Evolutionary conservation across 192 early-diverging fungal species (phyloP).

Genomic region (Jimgerdemannia lactiflua): DNA sequence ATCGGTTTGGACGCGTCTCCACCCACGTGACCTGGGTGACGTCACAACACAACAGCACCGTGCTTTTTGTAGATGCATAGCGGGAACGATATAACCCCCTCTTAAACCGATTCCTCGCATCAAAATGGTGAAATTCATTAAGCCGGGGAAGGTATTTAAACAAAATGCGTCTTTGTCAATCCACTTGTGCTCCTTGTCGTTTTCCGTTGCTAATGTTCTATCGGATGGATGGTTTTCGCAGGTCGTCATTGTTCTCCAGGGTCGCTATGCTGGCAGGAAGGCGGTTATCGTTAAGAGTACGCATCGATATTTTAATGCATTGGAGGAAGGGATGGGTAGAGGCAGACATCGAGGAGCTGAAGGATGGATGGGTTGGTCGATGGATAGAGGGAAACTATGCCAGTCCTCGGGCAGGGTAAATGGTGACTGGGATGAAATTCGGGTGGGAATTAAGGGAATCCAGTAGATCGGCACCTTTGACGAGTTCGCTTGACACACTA

Average conservation of each 20-base stretch:
- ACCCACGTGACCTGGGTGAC: no score
- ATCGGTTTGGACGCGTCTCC: no score
- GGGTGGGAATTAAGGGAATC: no score
- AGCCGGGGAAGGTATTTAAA: constrained; percentile 53
- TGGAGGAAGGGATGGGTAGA: background rate
- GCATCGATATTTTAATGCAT: constrained; percentile 3
- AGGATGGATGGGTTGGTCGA: background rate
- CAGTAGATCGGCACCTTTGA: no score
- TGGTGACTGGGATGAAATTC: no score
- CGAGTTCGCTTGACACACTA: no score
- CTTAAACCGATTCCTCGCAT: background rate
- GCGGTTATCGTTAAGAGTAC: constrained; percentile 94
- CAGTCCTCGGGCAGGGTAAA: no score
- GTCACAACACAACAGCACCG: no score
- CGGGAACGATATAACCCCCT: background rate
- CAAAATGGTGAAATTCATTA: constrained; percentile 54
- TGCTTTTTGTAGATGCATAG: background rate
- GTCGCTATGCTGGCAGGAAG: constrained; percentile 99
- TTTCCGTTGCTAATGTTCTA: background rate
- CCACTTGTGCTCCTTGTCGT: background rate
- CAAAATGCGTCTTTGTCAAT: background rate
- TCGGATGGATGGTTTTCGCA: constrained; percentile 29
- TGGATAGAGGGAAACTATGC: background rate
- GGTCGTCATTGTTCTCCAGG: constrained; percentile 98
- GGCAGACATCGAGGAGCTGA: background rate